Conservation (phyloP, 2,329 filamentous ascomycete genomes). For the Aspergillus nomiae region DNA sequence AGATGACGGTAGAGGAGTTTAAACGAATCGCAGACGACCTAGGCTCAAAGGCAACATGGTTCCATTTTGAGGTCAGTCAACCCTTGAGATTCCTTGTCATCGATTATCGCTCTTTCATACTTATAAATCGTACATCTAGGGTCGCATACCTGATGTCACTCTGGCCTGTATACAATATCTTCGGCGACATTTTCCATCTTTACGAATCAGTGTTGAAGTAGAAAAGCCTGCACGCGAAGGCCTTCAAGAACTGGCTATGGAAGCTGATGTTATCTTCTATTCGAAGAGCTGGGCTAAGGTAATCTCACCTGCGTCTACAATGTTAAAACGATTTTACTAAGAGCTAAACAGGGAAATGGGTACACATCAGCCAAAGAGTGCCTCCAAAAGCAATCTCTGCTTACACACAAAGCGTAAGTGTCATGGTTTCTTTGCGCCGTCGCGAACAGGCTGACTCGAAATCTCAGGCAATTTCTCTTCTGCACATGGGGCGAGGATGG, state of each 20-base stretch:
- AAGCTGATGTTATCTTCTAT: slow-evolving; percentile 73
- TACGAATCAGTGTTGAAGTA: slow-evolving; percentile 68
- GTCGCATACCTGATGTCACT: slow-evolving; percentile 64
- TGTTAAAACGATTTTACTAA: slow-evolving; percentile 9
- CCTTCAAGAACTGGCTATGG: slow-evolving; percentile 60
- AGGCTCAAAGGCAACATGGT: slow-evolving; percentile 53
- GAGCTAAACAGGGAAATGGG: slow-evolving; percentile 31
- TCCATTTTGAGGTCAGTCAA: slow-evolving; percentile 67
- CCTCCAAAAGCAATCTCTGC: slow-evolving; percentile 48
- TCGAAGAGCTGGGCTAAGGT: slow-evolving; percentile 72
- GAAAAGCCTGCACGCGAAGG: slow-evolving; percentile 68
- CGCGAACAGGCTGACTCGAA: slow-evolving; percentile 1
- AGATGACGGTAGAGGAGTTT: slow-evolving; percentile 69
- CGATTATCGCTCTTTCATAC: neutral
- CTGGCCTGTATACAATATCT: slow-evolving; percentile 61
- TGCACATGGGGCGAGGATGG: slow-evolving; percentile 64
- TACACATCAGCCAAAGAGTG: slow-evolving; percentile 54
- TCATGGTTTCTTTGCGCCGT: neutral
- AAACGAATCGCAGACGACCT: slow-evolving; percentile 45
- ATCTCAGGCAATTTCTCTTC: slow-evolving; percentile 50
- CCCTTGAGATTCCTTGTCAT: neutral
- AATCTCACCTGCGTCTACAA: slow-evolving; percentile 1
- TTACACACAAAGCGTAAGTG: slow-evolving; percentile 51
- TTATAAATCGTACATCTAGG: slow-evolving; percentile 41
- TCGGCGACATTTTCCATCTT: slow-evolving; percentile 47